Conservation (phyloP, 768 basidiomycete species). For the Macrolepiota dolichaula region DNA sequence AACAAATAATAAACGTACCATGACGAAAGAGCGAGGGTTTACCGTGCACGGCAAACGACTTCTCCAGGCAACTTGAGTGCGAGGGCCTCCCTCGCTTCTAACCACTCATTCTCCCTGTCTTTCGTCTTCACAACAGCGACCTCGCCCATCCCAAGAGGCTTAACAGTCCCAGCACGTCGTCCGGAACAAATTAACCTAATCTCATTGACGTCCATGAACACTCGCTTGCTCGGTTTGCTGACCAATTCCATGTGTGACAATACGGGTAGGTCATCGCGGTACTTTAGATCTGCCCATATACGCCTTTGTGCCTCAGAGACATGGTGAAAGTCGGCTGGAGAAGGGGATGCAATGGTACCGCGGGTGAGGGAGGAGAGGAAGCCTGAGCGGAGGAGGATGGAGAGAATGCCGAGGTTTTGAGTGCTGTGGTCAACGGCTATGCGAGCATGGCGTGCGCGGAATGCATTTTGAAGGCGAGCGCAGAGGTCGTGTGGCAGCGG, state of each 20-base stretch:
- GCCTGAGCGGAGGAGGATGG: conserved; percentile 88
- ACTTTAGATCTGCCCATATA: conserved; percentile 95
- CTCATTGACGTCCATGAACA: conserved; percentile 73
- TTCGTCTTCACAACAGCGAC: conserved; percentile 80
- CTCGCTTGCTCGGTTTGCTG: conserved; percentile 77
- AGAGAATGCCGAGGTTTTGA: conserved; percentile 89
- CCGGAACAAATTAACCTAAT: conserved; percentile 80
- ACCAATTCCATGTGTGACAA: conserved; percentile 77
- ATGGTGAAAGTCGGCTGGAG: conserved; percentile 57
- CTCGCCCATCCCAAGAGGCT: conserved; percentile 89
- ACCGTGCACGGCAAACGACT: conserved; percentile 77
- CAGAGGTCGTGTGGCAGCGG: conserved; percentile 83
- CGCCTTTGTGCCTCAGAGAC: conserved; percentile 66
- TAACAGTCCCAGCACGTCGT: conserved; percentile 72
- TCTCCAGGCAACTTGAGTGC: conserved; percentile 77
- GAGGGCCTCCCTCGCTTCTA: conserved; percentile 93
- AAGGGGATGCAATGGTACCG: conserved; percentile 64
- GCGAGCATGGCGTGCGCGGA: conserved; percentile 77
- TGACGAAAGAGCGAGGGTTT: conserved; percentile 6
- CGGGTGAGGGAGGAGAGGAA: conserved; percentile 83
- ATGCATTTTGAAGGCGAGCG: conserved; percentile 88
- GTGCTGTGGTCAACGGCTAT: conserved; percentile 80
- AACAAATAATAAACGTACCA: neutral
- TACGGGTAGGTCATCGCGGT: conserved; percentile 86
- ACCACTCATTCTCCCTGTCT: conserved; percentile 71